These are phyloP conservation scores for Bryum argenteum DNA, from an alignment of 225 moss, liverwort and hornwort genomes.

Conservation along the genomic window DNA sequence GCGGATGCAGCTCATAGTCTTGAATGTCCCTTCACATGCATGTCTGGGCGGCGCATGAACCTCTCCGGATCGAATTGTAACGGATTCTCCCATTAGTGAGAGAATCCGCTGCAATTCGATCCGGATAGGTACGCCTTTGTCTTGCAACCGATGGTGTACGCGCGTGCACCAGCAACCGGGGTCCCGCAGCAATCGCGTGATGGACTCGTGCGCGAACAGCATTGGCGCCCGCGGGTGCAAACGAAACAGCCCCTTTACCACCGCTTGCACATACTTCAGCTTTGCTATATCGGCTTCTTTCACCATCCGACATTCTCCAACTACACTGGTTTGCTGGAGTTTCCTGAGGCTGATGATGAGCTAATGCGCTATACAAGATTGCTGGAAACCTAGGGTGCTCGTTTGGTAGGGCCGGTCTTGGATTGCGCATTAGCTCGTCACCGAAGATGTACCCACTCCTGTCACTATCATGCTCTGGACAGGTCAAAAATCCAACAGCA, in stretches of 20 bases:
- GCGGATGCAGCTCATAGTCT: constrained; percentile 39
- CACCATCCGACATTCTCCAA: constrained; percentile 31
- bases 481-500: too few relatives aligned
- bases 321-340: constrained; percentile 18
- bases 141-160: constrained; percentile 35
- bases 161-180: constrained; percentile 42
- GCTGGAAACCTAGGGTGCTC: too few relatives aligned
- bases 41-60: constrained; percentile 29
- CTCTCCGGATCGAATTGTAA: constrained; percentile 42
- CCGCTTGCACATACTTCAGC: constrained; percentile 41
- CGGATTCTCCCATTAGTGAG: constrained; percentile 40
- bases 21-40: constrained; percentile 26
- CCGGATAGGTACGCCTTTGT: too few relatives aligned
- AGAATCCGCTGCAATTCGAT: too few relatives aligned
- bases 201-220: constrained; percentile 44
- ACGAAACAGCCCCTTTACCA: constrained; percentile 52
- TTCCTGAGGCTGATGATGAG: too few relatives aligned
- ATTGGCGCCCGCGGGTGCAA: too few relatives aligned
- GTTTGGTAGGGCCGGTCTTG: too few relatives aligned
- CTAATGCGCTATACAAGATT: too few relatives aligned
- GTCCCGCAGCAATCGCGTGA: constrained; percentile 29
- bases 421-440: too few relatives aligned
- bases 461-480: constrained; percentile 40
- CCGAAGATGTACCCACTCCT: constrained; percentile 34
- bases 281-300: constrained; percentile 35